Percentiles rank a stretch among this genome's conserved stretches.
These are phyloP conservation scores for Xylaria palmicola DNA, from an alignment of 495 filamentous ascomycete species.

Conservation along the genomic window DNA sequence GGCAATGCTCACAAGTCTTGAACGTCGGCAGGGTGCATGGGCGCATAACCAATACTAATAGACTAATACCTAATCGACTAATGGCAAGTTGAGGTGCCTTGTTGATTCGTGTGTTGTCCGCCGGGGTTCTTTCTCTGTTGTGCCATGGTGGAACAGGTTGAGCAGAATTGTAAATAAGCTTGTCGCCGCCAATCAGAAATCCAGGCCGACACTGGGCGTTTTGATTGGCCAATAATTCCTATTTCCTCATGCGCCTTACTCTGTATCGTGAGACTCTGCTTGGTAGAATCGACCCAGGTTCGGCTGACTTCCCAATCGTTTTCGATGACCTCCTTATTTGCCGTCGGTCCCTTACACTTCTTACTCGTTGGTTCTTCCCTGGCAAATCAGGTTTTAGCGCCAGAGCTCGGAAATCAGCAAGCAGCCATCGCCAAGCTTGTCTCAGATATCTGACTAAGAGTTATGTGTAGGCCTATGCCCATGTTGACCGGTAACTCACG, in stretches of 20 bases:
- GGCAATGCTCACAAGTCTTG: neutral
- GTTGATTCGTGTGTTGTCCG: neutral
- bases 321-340: neutral
- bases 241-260: neutral
- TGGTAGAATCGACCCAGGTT: too few species aligned
- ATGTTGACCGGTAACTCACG: neutral
- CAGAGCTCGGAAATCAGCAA: too few species aligned
- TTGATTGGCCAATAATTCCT: conserved; percentile 24
- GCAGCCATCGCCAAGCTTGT: too few species aligned
- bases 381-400: too few species aligned
- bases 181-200: conserved; percentile 28
- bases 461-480: too few species aligned
- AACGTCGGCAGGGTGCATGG: conserved; percentile 3
- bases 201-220: conserved; percentile 13
- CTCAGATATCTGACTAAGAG: conserved; percentile 5
- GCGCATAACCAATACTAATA: too few species aligned
- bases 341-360: too few species aligned
- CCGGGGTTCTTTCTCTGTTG: neutral
- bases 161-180: conserved; percentile 15
- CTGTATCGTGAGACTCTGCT: neutral
- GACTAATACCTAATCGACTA: too few species aligned
- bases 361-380: too few species aligned
- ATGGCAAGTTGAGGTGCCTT: too few species aligned
- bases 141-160: neutral
- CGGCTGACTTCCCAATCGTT: neutral